Evolutionary conservation across 768 basidiomycete species (phyloP).

Genomic region (Psilocybe sp.): DNA sequence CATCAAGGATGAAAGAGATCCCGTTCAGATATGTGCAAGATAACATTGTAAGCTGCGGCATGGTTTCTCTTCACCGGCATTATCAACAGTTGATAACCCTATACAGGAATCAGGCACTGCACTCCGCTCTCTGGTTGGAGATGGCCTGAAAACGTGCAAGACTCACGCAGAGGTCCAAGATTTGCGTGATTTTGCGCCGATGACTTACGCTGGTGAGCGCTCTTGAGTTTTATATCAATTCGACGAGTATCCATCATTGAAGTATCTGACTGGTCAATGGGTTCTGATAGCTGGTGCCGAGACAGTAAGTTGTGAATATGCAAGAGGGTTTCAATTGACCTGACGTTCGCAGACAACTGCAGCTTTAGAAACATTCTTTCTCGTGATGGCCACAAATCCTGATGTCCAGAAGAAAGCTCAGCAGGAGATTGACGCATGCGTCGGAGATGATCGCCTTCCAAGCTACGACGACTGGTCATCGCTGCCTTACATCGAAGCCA

Average conservation of each 20-base stretch:
- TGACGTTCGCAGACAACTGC: slow-evolving; percentile 1
- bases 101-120: no score
- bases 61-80: no score
- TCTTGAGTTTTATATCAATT: no score
- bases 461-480: slow-evolving; percentile 17
- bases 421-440: slow-evolving; percentile 25
- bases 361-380: slow-evolving; percentile 16
- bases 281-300: not conserved
- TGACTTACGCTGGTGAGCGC: no score
- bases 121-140: no score
- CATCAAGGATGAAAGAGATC: no score
- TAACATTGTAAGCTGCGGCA: not conserved
- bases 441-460: slow-evolving; percentile 24
- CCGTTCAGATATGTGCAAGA: slow-evolving; percentile 1
- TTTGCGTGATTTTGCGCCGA: no score
- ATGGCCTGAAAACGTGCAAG: no score
- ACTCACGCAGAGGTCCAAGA: no score
- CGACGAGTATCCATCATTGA: no score
- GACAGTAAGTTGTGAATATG: not conserved
- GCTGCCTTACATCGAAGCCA: slow-evolving; percentile 21
- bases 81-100: no score
- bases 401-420: slow-evolving; percentile 29
- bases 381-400: slow-evolving; percentile 26
- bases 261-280: no score
- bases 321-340: not conserved